Base-by-base conservation (phyloP, 1,139 yeast species). In the Yamadazyma diospyri region DNA sequence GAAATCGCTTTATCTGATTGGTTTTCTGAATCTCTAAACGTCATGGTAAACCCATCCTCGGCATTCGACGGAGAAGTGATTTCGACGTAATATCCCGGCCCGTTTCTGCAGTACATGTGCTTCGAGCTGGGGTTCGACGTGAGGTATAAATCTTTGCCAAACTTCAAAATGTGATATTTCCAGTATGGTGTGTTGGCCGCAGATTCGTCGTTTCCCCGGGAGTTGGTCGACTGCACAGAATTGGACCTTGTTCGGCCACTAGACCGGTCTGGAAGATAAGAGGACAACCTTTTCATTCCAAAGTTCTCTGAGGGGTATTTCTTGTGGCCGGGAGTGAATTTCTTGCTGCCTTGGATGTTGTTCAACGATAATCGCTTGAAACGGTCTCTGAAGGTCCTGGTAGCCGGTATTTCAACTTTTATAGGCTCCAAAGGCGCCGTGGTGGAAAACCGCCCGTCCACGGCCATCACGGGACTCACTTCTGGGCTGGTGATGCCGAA, bases 121-220 rank as follows among this genome's bases (percentile, higher is more conserved):
- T 70, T 67, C 21, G 63, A 53, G 16, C 72, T 76, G 0, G 84
- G 84, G 44, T 76, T 78, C 1, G 84, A 78, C 2, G 82, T 69
- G 18, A 78, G 47, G 44, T 77, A 78, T 35, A 76, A 57, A 38
- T 65, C 67, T 24, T 63, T 64, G 4, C 78, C 76, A 33, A 74
- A 57, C 33, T 61, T 65, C 18, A 74, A 51, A 8, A 77, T 58
- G 45, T 78, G 85, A 46, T 76, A 78, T 47, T 78, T 78, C 82
- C 83, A 77, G 44, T 73, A 78, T 14, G 65, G 69, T 13, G 56
- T 45, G 22, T 24, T 29, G 2, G 23, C 9, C 6, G 20, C 15
- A n/a, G 22, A 26, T 15, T 25, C 21, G 17, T 28, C 16, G 12
- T 13, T 17, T 3, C 15, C 5, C 14, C 19, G 13, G 12, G 16